Evolutionary conservation across 805 yeast species (phyloP).

Genomic region (Cyberlindnera maclurae): DNA sequence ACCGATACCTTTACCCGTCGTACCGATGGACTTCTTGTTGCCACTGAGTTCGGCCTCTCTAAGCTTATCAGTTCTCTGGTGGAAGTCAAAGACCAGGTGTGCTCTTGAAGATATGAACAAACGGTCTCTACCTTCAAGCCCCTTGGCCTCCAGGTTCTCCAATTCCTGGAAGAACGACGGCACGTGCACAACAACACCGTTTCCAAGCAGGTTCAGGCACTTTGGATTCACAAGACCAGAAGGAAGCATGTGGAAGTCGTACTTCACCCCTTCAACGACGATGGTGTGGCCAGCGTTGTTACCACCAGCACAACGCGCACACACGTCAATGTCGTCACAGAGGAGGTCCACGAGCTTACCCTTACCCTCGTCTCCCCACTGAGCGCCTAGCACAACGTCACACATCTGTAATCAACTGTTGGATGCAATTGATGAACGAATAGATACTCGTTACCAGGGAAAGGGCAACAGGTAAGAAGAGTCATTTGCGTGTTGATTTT

Average conservation of each 20-base stretch:
- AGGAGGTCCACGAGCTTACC: conserved; percentile 94
- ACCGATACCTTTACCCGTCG: conserved; percentile 98
- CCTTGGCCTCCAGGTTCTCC: conserved; percentile 73
- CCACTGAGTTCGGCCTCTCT: conserved; percentile 80
- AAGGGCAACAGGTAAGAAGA: conserved; percentile 1
- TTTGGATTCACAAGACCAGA: conserved; percentile 95
- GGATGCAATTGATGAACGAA: conserved; percentile 11
- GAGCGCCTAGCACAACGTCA: conserved; percentile 90
- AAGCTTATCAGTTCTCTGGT: conserved; percentile 92
- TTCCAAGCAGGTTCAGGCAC: conserved; percentile 84
- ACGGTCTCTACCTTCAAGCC: conserved; percentile 55
- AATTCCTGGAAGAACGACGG: conserved; percentile 91
- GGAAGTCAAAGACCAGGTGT: conserved; percentile 95
- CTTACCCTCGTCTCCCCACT: conserved; percentile 99
- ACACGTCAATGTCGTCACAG: conserved; percentile 92
- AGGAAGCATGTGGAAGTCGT: conserved; percentile 98
- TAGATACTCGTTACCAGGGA: conserved; percentile 11
- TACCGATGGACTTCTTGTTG: conserved; percentile 81
- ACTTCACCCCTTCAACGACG: conserved; percentile 80
- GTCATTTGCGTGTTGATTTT: too few species aligned
- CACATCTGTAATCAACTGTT: conserved; percentile 26
- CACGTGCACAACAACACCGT: conserved; percentile 93
- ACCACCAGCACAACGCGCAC: conserved; percentile 98
- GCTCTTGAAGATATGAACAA: conserved; percentile 89
- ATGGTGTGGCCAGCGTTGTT: conserved; percentile 99